These are phyloP conservation scores for Malassezia caprae DNA, from an alignment of 1,284 basidiomycete species.

Conservation along the genomic window DNA sequence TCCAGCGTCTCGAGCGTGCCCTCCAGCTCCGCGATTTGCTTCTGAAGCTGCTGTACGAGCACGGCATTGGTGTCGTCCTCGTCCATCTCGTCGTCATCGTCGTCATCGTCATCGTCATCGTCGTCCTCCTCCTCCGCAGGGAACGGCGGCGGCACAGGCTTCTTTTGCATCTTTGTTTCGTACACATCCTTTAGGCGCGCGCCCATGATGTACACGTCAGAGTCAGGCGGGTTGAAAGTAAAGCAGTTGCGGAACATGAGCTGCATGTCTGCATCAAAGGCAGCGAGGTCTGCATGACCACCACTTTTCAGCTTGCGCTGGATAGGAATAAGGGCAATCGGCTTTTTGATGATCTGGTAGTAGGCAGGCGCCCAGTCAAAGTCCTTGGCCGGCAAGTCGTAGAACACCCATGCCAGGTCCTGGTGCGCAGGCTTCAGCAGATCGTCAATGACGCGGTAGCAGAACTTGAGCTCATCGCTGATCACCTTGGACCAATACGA, in stretches of 20 bases:
- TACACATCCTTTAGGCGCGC: conserved; percentile 64
- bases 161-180: conserved; percentile 74
- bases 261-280: conserved; percentile 82
- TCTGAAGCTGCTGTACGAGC: conserved; percentile 28
- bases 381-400: conserved; percentile 77
- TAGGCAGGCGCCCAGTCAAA: conserved; percentile 69
- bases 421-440: conserved; percentile 67
- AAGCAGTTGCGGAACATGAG: conserved; percentile 89
- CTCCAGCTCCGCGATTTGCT: conserved; percentile 34
- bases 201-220: conserved; percentile 63
- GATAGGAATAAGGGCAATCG: conserved; percentile 62
- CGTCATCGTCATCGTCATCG: conserved; percentile 50
- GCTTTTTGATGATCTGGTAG: conserved; percentile 81
- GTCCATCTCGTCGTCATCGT: conserved; percentile 34
- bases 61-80: conserved; percentile 22
- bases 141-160: conserved; percentile 54
- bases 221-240: conserved; percentile 78
- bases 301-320: conserved; percentile 63
- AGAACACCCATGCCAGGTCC: conserved; percentile 69
- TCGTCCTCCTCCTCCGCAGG: conserved; percentile 39
- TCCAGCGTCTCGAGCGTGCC: conserved; percentile 34
- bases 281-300: conserved; percentile 64
- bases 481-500: conserved; percentile 60
- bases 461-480: conserved; percentile 76
- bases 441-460: conserved; percentile 64